phyloP scores from a whole-genome alignment of 345 rosid genomes.

The Passiflora organensis region DNA sequence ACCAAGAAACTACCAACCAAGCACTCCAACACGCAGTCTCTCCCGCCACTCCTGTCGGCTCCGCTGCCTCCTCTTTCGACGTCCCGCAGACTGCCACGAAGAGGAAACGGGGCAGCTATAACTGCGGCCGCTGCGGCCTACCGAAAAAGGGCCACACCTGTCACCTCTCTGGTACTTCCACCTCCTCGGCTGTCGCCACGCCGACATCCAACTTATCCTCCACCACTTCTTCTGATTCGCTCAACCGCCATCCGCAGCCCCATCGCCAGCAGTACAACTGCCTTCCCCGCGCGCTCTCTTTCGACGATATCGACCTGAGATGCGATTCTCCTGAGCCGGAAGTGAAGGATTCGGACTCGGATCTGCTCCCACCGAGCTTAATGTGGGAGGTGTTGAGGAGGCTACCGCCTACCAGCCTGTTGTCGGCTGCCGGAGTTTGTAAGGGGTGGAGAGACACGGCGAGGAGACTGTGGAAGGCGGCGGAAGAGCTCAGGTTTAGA shows the following conservation, averaged over 20 bases:
- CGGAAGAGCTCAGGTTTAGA: constrained; percentile 73
- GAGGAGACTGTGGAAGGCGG: constrained; percentile 76
- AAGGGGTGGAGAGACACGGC: constrained; percentile 86
- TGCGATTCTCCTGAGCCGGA: constrained; percentile 42
- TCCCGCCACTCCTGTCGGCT: constrained; percentile 42
- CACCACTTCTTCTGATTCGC: constrained; percentile 23
- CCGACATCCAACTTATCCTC: constrained; percentile 12
- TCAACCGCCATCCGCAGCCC: constrained; percentile 21
- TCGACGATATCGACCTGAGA: constrained; percentile 58
- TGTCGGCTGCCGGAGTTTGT: constrained; percentile 80
- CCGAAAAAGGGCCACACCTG: constrained; percentile 94
- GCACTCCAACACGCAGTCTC: constrained; percentile 42
- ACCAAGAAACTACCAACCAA: constrained; percentile 28
- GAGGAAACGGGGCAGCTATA: constrained; percentile 76
- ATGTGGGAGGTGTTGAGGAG: constrained; percentile 83
- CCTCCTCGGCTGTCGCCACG: constrained; percentile 22
- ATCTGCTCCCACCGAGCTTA: constrained; percentile 47
- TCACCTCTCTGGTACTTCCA: constrained; percentile 14
- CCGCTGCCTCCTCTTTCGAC: constrained; percentile 40
- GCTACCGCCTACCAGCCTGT: constrained; percentile 61
- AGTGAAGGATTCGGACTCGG: constrained; percentile 30
- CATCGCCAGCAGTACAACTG: constrained; percentile 60
- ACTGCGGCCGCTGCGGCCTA: constrained; percentile 93
- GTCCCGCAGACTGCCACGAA: constrained; percentile 31
- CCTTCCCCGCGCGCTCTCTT: constrained; percentile 78